Evolutionary conservation across 2,329 filamentous ascomycete species (phyloP).

Genomic region (Colletotrichum sp.): DNA sequence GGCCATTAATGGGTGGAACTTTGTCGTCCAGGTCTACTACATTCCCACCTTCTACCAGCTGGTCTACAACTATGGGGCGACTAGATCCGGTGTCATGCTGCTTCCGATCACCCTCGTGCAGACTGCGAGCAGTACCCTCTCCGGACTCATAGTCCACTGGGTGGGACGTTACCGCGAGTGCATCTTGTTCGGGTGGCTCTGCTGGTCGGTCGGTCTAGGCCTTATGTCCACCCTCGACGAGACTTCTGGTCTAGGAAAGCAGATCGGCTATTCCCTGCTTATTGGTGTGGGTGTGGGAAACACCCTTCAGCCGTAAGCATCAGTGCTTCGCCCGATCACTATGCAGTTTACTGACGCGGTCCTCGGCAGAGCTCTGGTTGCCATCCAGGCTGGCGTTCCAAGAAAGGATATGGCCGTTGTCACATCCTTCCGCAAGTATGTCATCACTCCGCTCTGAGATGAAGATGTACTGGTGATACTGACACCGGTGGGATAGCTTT

Average conservation of each 20-base stretch:
- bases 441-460: neutral
- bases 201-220: conserved; percentile 57
- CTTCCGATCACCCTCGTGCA: conserved; percentile 49
- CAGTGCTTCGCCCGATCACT: neutral
- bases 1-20: conserved; percentile 66
- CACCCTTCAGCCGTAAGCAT: conserved; percentile 52
- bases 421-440: conserved; percentile 47
- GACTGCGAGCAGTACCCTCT: conserved; percentile 52
- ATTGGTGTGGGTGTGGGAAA: conserved; percentile 58
- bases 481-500: conserved; percentile 31
- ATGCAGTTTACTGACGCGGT: neutral
- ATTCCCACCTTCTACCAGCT: conserved; percentile 53
- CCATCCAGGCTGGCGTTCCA: conserved; percentile 63
- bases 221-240: conserved; percentile 57
- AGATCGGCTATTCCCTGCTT: conserved; percentile 58
- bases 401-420: conserved; percentile 47
- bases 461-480: neutral
- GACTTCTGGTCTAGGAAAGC: conserved; percentile 52
- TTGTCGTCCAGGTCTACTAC: conserved; percentile 58
- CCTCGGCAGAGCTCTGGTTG: conserved; percentile 45
- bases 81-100: conserved; percentile 45
- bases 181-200: conserved; percentile 57
- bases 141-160: conserved; percentile 58
- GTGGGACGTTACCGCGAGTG: conserved; percentile 57
- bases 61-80: conserved; percentile 46